These are phyloP conservation scores for Tylopilus rubrobrunneus DNA, from an alignment of 768 basidiomycete genomes.

Conservation along the genomic window DNA sequence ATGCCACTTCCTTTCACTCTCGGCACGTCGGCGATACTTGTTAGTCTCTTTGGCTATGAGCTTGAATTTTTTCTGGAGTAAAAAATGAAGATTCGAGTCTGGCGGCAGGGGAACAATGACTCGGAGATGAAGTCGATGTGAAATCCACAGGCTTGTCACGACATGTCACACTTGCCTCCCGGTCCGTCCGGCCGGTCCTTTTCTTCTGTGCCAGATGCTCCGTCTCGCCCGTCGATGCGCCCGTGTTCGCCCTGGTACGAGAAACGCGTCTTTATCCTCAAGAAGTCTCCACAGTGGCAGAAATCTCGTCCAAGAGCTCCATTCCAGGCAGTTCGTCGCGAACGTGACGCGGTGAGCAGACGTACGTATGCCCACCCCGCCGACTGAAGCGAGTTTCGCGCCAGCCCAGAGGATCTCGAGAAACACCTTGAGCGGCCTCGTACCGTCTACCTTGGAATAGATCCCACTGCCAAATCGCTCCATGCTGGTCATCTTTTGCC, in stretches of 20 bases:
- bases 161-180: too few species aligned
- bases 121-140: too few species aligned
- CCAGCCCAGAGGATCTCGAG: slow-evolving; percentile 41
- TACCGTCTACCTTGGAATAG: slow-evolving; percentile 83
- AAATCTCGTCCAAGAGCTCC: slow-evolving; percentile 33
- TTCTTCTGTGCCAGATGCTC: slow-evolving; percentile 17
- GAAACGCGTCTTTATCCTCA: not conserved
- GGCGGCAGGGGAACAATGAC: too few species aligned
- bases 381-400: slow-evolving; percentile 1
- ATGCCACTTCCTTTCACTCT: too few species aligned
- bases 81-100: too few species aligned
- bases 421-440: slow-evolving; percentile 37
- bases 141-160: too few species aligned
- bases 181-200: slow-evolving; percentile 14
- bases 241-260: slow-evolving; percentile 3
- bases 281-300: slow-evolving; percentile 19
- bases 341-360: slow-evolving; percentile 34
- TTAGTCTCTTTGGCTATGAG: too few species aligned
- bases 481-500: slow-evolving; percentile 95
- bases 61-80: too few species aligned
- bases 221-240: slow-evolving; percentile 16
- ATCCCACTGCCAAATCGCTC: slow-evolving; percentile 85
- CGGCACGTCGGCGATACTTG: too few species aligned
- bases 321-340: slow-evolving; percentile 31
- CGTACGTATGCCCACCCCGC: not conserved